Conservation (phyloP, 495 filamentous ascomycete genomes). For the Neurospora sublineolata region DNA sequence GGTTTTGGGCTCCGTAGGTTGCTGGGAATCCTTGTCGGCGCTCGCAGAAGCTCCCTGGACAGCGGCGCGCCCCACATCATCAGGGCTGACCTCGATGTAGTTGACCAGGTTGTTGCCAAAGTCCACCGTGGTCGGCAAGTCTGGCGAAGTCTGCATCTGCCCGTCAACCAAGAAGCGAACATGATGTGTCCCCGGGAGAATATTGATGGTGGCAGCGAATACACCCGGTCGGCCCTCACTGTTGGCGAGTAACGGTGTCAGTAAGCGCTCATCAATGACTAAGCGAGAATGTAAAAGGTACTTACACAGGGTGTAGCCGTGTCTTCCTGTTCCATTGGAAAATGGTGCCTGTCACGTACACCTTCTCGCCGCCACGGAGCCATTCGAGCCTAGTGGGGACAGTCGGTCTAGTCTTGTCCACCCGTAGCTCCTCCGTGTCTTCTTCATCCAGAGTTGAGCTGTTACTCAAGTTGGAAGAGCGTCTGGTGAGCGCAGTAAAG, state of each 20-base stretch:
- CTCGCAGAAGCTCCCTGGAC: slow-evolving; percentile 5
- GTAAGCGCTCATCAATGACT: background rate
- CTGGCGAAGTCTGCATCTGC: slow-evolving; percentile 76
- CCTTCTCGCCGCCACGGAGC: slow-evolving; percentile 65
- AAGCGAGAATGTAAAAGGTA: slow-evolving; percentile 7
- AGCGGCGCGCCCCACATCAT: slow-evolving; percentile 36
- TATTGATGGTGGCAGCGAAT: slow-evolving; percentile 62
- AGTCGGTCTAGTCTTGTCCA: slow-evolving; percentile 49
- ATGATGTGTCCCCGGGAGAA: slow-evolving; percentile 90
- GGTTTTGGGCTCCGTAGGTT: background rate
- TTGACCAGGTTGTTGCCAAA: slow-evolving; percentile 95
- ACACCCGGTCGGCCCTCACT: slow-evolving; percentile 44
- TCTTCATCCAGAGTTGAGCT: slow-evolving; percentile 62
- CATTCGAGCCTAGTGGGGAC: slow-evolving; percentile 80
- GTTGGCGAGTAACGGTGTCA: slow-evolving; percentile 9
- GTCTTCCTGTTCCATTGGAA: slow-evolving; percentile 92
- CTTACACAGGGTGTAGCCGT: slow-evolving; percentile 72
- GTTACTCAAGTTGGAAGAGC: slow-evolving; percentile 52
- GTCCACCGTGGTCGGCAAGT: slow-evolving; percentile 88
- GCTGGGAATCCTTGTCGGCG: slow-evolving; percentile 16
- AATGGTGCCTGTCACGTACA: slow-evolving; percentile 95
- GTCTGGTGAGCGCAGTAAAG: slow-evolving; percentile 38
- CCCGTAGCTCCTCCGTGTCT: slow-evolving; percentile 65
- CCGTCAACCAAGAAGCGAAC: slow-evolving; percentile 92
- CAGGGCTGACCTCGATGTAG: slow-evolving; percentile 85